Evolutionary conservation across 495 filamentous ascomycete species (phyloP).

Genomic region (Friedmanniomyces simplex): DNA sequence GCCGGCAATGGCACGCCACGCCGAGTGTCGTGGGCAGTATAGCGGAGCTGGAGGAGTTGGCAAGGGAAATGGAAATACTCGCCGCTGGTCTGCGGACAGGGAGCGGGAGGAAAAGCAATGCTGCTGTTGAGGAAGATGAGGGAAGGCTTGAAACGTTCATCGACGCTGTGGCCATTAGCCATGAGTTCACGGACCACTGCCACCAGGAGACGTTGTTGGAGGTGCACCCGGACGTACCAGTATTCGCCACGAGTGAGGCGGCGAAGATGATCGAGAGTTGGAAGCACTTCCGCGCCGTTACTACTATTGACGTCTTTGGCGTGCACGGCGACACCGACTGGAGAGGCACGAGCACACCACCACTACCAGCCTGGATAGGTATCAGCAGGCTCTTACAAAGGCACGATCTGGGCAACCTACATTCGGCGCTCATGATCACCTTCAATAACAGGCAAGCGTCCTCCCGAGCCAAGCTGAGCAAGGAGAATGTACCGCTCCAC

Average conservation of each 20-base stretch:
- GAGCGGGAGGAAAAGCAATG: constrained; percentile 8
- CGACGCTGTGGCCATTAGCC: constrained; percentile 40
- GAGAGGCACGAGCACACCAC: constrained; percentile 26
- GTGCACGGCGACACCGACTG: constrained; percentile 30
- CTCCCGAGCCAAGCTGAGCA: constrained; percentile 1
- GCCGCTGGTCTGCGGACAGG: constrained; percentile 10
- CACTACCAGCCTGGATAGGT: constrained; percentile 42
- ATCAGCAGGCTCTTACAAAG: constrained; percentile 38
- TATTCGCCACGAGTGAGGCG: constrained; percentile 38
- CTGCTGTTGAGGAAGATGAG: neutral
- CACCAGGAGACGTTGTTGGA: constrained; percentile 43
- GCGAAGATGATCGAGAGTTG: constrained; percentile 38
- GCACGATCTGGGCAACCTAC: constrained; percentile 39
- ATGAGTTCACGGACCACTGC: constrained; percentile 53
- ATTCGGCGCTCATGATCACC: constrained; percentile 42
- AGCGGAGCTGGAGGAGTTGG: constrained; percentile 27
- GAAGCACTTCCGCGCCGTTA: constrained; percentile 39
- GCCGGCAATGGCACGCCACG: constrained; percentile 43
- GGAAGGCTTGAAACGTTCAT: constrained; percentile 19
- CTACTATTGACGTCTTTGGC: constrained; percentile 23
- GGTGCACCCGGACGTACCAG: constrained; percentile 36
- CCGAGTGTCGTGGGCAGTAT: constrained; percentile 37
- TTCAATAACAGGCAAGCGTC: constrained; percentile 27
- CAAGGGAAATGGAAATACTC: constrained; percentile 24
- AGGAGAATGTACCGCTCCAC: neutral